Evolutionary conservation across 192 early-diverging fungal genomes (phyloP).

Genomic region (Chytriomyces confervae): DNA sequence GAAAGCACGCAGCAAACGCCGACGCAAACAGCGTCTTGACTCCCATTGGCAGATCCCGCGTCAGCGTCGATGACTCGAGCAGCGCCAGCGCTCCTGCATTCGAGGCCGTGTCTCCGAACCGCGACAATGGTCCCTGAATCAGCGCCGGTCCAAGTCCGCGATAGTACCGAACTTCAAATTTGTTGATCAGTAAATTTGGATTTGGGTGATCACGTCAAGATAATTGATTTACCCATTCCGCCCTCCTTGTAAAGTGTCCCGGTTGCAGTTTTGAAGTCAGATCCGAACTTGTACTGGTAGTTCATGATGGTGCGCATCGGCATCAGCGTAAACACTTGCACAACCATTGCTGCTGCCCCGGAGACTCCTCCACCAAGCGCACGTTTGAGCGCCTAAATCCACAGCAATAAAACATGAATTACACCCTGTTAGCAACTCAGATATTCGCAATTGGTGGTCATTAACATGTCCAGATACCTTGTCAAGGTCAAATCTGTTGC

Average conservation of each 20-base stretch:
- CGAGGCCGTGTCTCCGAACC: constrained; percentile 55
- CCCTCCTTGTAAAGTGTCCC: constrained; percentile 53
- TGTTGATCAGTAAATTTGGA: not conserved
- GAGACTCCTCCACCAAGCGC: constrained; percentile 51
- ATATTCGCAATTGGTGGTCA: not conserved
- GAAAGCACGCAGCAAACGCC: constrained; percentile 47
- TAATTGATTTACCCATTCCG: constrained; percentile 24
- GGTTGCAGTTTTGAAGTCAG: constrained; percentile 33
- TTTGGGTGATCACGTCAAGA: not conserved
- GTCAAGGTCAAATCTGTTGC: constrained; percentile 20
- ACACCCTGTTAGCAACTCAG: too few relatives aligned
- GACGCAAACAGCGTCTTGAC: constrained; percentile 45
- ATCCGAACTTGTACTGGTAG: constrained; percentile 49
- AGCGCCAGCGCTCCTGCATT: constrained; percentile 53
- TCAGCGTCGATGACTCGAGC: constrained; percentile 37
- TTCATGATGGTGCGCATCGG: constrained; percentile 48
- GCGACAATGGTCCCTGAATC: constrained; percentile 51
- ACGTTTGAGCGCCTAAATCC: constrained; percentile 40
- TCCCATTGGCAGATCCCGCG: constrained; percentile 41
- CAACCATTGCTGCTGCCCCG: constrained; percentile 54
- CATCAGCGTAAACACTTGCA: constrained; percentile 53
- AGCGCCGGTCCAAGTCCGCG: constrained; percentile 48
- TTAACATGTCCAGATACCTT: constrained; percentile 9
- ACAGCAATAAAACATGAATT: too few relatives aligned
- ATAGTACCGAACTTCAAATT: constrained; percentile 43